Percentiles rank a stretch among this genome's conserved stretches.
These are phyloP conservation scores for Wickerhamiella australiensis DNA, from an alignment of 805 yeast species.

Conservation along the genomic window DNA sequence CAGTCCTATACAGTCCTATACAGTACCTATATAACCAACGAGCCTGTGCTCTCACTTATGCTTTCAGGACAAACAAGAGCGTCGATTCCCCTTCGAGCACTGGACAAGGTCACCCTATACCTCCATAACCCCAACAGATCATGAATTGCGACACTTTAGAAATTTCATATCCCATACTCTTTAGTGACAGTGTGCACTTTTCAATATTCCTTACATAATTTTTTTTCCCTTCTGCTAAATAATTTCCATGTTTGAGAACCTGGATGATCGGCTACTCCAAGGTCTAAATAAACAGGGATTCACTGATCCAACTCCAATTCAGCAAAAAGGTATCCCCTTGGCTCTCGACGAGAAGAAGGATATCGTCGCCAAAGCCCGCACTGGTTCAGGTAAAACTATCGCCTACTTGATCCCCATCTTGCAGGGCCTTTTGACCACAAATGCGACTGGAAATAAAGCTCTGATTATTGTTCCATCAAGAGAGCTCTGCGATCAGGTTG, in stretches of 20 bases:
- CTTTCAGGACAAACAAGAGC: no score
- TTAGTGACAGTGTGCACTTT: no score
- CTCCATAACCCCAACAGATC: no score
- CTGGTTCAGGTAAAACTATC: conserved; percentile 93
- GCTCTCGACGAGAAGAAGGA: conserved; percentile 86
- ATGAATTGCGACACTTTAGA: no score
- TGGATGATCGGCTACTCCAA: conserved; percentile 74
- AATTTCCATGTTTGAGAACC: conserved; percentile 14
- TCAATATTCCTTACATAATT: neutral
- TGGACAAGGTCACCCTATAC: no score
- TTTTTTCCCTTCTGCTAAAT: neutral
- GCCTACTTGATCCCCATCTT: conserved; percentile 82
- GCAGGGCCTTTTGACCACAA: conserved; percentile 51
- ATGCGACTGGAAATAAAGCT: conserved; percentile 34
- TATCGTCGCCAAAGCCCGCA: conserved; percentile 83
- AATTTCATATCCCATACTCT: no score
- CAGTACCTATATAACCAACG: no score
- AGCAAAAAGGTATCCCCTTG: conserved; percentile 80
- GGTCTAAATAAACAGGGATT: conserved; percentile 74
- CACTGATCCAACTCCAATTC: conserved; percentile 79
- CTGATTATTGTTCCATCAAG: conserved; percentile 85
- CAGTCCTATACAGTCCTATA: no score
- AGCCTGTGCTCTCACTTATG: no score
- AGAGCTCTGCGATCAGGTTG: conserved; percentile 80
- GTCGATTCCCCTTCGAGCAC: no score